These are phyloP conservation scores for Cenchrus purpureus DNA, from an alignment of 176 grass and related monocot species.

Conservation along the genomic window DNA sequence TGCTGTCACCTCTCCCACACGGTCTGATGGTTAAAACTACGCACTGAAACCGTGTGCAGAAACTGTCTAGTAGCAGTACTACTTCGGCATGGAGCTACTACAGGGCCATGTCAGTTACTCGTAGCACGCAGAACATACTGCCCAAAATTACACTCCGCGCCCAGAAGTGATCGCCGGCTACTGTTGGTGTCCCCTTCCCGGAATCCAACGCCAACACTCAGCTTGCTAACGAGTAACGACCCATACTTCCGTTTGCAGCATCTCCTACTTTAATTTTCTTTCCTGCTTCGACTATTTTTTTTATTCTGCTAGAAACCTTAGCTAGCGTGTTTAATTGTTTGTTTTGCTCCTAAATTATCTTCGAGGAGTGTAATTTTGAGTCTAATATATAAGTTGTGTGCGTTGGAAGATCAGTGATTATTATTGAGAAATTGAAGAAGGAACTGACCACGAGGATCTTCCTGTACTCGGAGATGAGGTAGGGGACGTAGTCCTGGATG, in stretches of 20 bases:
- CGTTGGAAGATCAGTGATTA: background rate
- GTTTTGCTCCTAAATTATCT: background rate
- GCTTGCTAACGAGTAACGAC: background rate
- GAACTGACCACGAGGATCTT: slow-evolving; percentile 59
- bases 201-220: slow-evolving; percentile 2
- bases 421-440: background rate
- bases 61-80: background rate
- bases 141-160: background rate
- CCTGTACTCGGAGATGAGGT: slow-evolving; percentile 72
- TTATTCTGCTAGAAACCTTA: background rate
- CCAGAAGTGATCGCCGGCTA: slow-evolving; percentile 6
- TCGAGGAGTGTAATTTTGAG: background rate
- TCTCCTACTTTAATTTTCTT: background rate
- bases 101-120: background rate
- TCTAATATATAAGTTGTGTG: background rate
- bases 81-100: background rate
- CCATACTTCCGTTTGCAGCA: slow-evolving; percentile 5
- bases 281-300: background rate
- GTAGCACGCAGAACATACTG: slow-evolving; percentile 10
- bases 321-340: background rate
- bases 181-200: background rate
- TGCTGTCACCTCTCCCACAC: background rate
- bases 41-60: slow-evolving; percentile 22
- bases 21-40: background rate
- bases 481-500: slow-evolving; percentile 71